Evolutionary conservation across 1,284 basidiomycete species (phyloP).

Genomic region (Somion occarium): DNA sequence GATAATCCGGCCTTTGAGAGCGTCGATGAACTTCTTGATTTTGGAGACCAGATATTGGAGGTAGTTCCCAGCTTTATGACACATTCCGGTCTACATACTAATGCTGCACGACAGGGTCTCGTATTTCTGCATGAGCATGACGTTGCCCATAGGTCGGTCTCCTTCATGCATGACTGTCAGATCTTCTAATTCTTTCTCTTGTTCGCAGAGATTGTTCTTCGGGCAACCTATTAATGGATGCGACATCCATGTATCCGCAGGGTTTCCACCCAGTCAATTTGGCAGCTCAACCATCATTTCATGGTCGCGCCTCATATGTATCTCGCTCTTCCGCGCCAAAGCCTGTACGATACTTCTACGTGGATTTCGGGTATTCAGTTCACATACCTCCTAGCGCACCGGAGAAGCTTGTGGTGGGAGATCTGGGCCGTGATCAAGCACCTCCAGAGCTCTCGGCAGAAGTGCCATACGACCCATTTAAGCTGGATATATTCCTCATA

Average conservation of each 20-base stretch:
- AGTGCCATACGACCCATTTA: conserved; percentile 1
- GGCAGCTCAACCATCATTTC: not conserved
- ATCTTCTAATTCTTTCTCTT: not conserved
- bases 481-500: not conserved
- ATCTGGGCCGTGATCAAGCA: not conserved
- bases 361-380: conserved; percentile 1
- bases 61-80: not conserved
- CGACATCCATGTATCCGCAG: not conserved
- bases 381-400: not conserved
- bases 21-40: not conserved
- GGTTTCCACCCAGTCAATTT: not conserved
- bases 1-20: not conserved
- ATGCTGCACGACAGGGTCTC: conserved; percentile 10
- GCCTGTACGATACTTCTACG: not conserved
- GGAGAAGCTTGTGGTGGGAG: not conserved
- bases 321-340: not conserved
- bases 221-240: not conserved
- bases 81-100: not conserved
- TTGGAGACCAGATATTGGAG: conserved; percentile 1
- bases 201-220: not conserved
- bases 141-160: conserved; percentile 14
- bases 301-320: not conserved
- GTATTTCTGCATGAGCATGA: conserved; percentile 14
- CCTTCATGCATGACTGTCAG: not conserved
- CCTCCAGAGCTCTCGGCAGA: not conserved